Evolutionary conservation across 768 basidiomycete genomes (phyloP).

Genomic region (Cystobasidiopsis lactophilus): DNA sequence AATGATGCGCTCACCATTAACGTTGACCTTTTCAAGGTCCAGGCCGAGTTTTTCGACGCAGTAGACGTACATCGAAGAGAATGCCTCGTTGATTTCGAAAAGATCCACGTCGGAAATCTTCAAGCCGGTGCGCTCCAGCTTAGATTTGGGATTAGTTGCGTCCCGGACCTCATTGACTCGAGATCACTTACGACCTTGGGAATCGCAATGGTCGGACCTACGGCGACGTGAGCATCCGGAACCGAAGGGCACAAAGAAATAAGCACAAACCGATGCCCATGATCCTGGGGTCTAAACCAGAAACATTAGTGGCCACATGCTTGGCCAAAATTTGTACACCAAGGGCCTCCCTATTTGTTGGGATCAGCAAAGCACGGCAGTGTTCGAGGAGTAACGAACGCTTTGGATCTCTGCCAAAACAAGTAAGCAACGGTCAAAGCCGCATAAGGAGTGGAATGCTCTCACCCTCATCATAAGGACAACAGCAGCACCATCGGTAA

Average conservation of each 20-base stretch:
- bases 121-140: constrained; percentile 45
- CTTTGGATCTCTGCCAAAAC: background rate
- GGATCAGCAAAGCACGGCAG: too few species aligned
- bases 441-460: background rate
- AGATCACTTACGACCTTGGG: too few species aligned
- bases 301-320: constrained; percentile 47
- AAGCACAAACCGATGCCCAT: constrained; percentile 2
- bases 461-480: constrained; percentile 56
- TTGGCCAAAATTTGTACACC: constrained; percentile 52
- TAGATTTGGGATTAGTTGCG: too few species aligned
- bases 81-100: constrained; percentile 68
- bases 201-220: constrained; percentile 60
- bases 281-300: constrained; percentile 51
- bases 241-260: too few species aligned
- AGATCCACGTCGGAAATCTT: constrained; percentile 56
- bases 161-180: too few species aligned
- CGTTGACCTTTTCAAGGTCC: constrained; percentile 7
- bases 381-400: too few species aligned
- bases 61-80: constrained; percentile 35
- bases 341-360: constrained; percentile 45
- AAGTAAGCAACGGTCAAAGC: background rate
- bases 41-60: constrained; percentile 9
- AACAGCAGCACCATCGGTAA: constrained; percentile 71
- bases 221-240: constrained; percentile 23
- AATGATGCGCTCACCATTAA: background rate